Base-by-base conservation (phyloP, 345 rosid genomes). In the Syzygium grande region DNA sequence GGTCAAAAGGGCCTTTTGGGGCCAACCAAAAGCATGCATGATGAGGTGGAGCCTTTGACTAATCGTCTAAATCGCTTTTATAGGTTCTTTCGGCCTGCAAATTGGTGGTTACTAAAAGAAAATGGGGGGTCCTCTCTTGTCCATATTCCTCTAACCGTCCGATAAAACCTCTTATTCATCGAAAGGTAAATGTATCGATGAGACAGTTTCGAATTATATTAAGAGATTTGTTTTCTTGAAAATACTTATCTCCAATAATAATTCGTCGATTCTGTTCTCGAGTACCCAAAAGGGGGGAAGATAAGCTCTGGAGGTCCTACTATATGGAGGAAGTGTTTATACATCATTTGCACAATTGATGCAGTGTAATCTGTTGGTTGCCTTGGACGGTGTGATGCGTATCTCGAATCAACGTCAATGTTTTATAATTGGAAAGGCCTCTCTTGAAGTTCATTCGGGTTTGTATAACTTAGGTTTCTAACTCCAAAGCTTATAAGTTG, bases 171-270 rank as follows among this genome's bases (percentile, higher is more conserved):
- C 25, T 21, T 55, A 21, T 55, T 21, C 58, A 7, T 23, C 11
- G 25, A 8, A 55, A 21, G 58, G 21, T 7, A 21, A 55, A 2
- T 55, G 21, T 8, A 29, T 15, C 4, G 22, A 65, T 9, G 21
- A 29, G 38, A 30, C 41, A 63, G 11, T 9, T 63, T 8, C 7
- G 34, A 63, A 9, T 29, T 10, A 8, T 8, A 7, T 30, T 5
- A 30, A 68, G 79, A 4, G 43, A 65, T 16, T 11, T 30, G 43
- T 68, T 19, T 22, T 8, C 23, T 9, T 30, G 9, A 30, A 68
- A 30, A 68, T 68, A 3, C 5, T 9, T 19, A 0, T 1, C 5
- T 4, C 2, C 0, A 17, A 1, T 0, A 0, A 30, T 5, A 16
- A 9, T 7, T 34, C 5, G 0, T 5, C 11, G 1, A 65, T 68